phyloP scores from a whole-genome alignment of 805 yeast species.

The Ogataea minuta region DNA sequence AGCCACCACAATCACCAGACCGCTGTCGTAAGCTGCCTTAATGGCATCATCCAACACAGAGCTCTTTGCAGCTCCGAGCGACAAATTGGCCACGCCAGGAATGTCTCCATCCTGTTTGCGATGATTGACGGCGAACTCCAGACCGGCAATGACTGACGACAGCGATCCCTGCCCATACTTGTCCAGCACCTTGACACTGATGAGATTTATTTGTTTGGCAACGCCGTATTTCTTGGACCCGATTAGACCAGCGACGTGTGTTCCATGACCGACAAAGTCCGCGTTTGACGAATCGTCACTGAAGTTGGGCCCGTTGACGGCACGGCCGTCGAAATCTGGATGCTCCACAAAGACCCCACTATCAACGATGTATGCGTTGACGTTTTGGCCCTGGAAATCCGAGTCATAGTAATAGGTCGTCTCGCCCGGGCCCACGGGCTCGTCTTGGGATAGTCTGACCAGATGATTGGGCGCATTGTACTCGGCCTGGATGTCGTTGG shows the following conservation, averaged over 20 bases:
- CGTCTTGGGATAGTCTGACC: slow-evolving; percentile 57
- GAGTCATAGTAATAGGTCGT: slow-evolving; percentile 49
- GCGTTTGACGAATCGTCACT: slow-evolving; percentile 56
- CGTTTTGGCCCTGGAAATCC: slow-evolving; percentile 51
- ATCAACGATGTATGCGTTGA: slow-evolving; percentile 76
- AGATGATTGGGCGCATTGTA: slow-evolving; percentile 49
- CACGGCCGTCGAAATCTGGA: slow-evolving; percentile 66
- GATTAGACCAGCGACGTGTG: slow-evolving; percentile 88
- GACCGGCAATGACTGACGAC: slow-evolving; percentile 60
- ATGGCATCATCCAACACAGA: slow-evolving; percentile 70
- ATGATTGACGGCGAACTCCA: slow-evolving; percentile 68
- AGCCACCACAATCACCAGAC: slow-evolving; percentile 72
- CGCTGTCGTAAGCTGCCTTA: slow-evolving; percentile 69
- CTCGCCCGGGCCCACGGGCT: slow-evolving; percentile 26
- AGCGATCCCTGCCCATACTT: slow-evolving; percentile 67
- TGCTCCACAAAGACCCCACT: slow-evolving; percentile 70
- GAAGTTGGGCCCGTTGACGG: slow-evolving; percentile 56
- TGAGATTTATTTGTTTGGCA: slow-evolving; percentile 62
- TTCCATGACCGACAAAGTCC: slow-evolving; percentile 85
- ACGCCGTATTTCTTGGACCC: slow-evolving; percentile 83
- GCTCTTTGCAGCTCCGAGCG: slow-evolving; percentile 74
- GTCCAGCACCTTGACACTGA: slow-evolving; percentile 76
- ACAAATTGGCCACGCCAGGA: slow-evolving; percentile 71
- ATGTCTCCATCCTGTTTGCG: slow-evolving; percentile 32
- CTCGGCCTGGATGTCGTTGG: slow-evolving; percentile 48